These are phyloP conservation scores for Mimosa bimucronata DNA, from an alignment of 306 rosid species.

Conservation along the genomic window DNA sequence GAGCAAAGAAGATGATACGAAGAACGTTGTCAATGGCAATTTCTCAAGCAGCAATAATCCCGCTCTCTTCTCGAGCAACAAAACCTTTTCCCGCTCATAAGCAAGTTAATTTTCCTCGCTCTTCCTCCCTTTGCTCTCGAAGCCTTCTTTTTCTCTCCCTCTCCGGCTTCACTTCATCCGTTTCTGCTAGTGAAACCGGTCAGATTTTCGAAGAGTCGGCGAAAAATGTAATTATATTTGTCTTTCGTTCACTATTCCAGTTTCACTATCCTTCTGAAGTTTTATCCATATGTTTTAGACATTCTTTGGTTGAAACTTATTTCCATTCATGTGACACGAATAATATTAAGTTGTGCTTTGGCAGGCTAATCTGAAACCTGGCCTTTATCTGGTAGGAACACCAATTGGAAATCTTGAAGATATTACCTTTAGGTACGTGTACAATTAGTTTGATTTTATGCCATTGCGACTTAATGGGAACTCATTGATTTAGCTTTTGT, in stretches of 20 bases:
- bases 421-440: slow-evolving; percentile 68
- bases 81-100: slow-evolving; percentile 19
- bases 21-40: slow-evolving; percentile 59
- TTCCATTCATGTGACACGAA: slow-evolving; percentile 29
- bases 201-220: slow-evolving; percentile 46
- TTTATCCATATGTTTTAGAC: background rate
- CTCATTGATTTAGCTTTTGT: background rate
- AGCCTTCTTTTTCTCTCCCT: slow-evolving; percentile 34
- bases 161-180: slow-evolving; percentile 43
- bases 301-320: background rate
- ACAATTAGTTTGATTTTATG: background rate
- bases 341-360: slow-evolving; percentile 8
- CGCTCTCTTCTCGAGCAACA: slow-evolving; percentile 37
- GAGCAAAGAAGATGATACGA: slow-evolving; percentile 56
- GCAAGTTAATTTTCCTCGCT: slow-evolving; percentile 27
- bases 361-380: slow-evolving; percentile 68
- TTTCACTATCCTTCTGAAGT: background rate
- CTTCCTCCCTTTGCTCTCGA: slow-evolving; percentile 33
- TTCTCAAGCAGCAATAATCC: slow-evolving; percentile 40
- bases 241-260: background rate
- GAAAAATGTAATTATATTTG: slow-evolving; percentile 49
- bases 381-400: slow-evolving; percentile 88
- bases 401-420: slow-evolving; percentile 83
- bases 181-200: slow-evolving; percentile 30
- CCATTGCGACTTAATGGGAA: background rate